Evolutionary conservation across 1,139 yeast species (phyloP).

Genomic region (Candida sojae): DNA sequence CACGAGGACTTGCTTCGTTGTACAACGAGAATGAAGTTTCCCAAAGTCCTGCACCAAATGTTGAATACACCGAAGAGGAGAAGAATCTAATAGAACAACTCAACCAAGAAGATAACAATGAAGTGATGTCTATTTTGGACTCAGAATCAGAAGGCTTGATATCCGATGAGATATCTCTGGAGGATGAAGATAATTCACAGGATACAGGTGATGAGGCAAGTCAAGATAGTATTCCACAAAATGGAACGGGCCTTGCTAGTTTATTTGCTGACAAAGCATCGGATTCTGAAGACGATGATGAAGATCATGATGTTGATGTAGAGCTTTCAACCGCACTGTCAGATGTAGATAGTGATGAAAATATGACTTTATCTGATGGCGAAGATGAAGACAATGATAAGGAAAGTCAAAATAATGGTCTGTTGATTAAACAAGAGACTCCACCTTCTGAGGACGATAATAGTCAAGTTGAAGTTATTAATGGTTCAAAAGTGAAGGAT

Average conservation of each 20-base stretch:
- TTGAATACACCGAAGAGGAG: constrained; percentile 39
- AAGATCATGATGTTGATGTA: constrained; percentile 13
- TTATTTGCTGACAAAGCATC: constrained; percentile 6
- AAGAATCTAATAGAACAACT: constrained; percentile 28
- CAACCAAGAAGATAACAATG: constrained; percentile 9
- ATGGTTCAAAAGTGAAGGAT: constrained; percentile 59
- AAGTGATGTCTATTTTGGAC: constrained; percentile 20
- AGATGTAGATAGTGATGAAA: constrained; percentile 21
- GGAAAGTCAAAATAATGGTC: constrained; percentile 14
- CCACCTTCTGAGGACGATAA: constrained; percentile 31
- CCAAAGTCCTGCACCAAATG: constrained; percentile 7
- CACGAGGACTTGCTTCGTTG: constrained; percentile 34
- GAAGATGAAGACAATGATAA: constrained; percentile 17
- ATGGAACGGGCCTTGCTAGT: constrained; percentile 11
- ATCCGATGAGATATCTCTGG: constrained; percentile 14
- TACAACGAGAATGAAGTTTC: constrained; percentile 22
- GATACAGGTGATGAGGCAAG: not conserved
- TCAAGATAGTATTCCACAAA: not conserved
- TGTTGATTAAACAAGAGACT: constrained; percentile 3
- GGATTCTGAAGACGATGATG: constrained; percentile 14
- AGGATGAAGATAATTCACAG: not conserved
- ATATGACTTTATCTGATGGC: constrained; percentile 18
- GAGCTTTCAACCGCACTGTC: constrained; percentile 11
- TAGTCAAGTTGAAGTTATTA: constrained; percentile 21
- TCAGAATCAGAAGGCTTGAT: constrained; percentile 21